phyloP scores from a whole-genome alignment of 2,329 filamentous ascomycete species.

The Chrysoporthe cubensis region DNA sequence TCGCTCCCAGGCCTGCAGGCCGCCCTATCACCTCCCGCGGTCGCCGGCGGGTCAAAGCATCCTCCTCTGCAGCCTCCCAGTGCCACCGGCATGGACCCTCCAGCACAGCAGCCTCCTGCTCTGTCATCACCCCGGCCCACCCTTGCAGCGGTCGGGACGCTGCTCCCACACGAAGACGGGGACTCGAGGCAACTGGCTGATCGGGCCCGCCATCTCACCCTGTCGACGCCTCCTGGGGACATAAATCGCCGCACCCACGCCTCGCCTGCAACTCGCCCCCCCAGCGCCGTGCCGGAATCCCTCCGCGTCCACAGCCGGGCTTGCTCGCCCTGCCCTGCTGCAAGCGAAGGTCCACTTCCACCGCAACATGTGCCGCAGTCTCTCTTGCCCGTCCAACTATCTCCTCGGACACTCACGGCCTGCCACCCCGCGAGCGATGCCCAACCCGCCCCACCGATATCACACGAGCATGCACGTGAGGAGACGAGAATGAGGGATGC shows the following conservation, averaged over 20 bases:
- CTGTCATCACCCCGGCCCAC: constrained; percentile 12
- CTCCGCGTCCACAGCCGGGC: constrained; percentile 12
- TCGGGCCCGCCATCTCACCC: constrained; percentile 33
- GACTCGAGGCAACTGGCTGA: constrained; percentile 32
- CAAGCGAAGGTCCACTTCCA: constrained; percentile 20
- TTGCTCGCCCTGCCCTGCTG: constrained; percentile 21
- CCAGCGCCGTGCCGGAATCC: constrained; percentile 4
- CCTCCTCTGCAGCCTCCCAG: constrained; percentile 8
- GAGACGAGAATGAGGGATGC: not conserved
- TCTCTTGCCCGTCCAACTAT: constrained; percentile 10
- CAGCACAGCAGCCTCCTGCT: not conserved
- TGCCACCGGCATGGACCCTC: constrained; percentile 1
- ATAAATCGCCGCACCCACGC: not conserved
- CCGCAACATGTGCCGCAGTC: constrained; percentile 15
- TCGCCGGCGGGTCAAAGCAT: not conserved
- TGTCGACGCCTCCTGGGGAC: constrained; percentile 23
- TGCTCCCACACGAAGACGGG: constrained; percentile 20
- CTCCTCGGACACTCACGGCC: not conserved
- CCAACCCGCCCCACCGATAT: constrained; percentile 32
- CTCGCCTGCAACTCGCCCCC: constrained; percentile 15
- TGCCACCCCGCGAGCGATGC: constrained; percentile 16
- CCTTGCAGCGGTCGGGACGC: constrained; percentile 19
- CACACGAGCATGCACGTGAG: constrained; percentile 21
- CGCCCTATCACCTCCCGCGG: not conserved
- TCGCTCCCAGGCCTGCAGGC: constrained; percentile 1